phyloP scores from a whole-genome alignment of 805 yeast species.

The Dipodascus geniculatus region DNA sequence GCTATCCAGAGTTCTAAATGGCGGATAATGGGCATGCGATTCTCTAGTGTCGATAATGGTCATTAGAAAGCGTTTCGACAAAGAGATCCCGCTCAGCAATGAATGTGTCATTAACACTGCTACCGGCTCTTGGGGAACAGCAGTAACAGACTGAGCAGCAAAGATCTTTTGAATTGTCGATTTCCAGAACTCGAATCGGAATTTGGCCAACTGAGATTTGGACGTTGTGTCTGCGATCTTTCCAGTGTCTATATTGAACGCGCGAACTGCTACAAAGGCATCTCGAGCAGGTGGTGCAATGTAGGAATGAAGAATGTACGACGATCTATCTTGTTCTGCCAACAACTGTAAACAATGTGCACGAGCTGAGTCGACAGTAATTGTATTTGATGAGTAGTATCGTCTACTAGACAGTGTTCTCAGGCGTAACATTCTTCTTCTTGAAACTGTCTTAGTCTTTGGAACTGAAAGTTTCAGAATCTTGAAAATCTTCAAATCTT shows the following conservation, averaged over 20 bases:
- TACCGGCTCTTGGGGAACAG: constrained; percentile 47
- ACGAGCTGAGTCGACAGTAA: constrained; percentile 22
- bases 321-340: constrained; percentile 43
- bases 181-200: constrained; percentile 68
- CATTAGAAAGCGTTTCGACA: constrained; percentile 44
- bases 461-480: background rate
- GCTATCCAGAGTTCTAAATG: constrained; percentile 39
- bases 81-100: constrained; percentile 26
- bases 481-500: background rate
- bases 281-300: constrained; percentile 54
- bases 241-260: constrained; percentile 54
- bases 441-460: background rate
- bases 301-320: constrained; percentile 55
- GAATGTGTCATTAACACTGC: constrained; percentile 46
- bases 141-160: constrained; percentile 16
- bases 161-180: constrained; percentile 42
- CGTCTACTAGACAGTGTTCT: background rate
- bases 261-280: constrained; percentile 50
- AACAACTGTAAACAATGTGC: constrained; percentile 37
- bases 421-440: too few species aligned
- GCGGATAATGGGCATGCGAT: constrained; percentile 37
- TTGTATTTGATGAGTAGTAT: background rate
- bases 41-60: constrained; percentile 50
- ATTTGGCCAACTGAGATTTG: constrained; percentile 25
- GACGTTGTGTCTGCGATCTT: constrained; percentile 33